phyloP scores from a whole-genome alignment of 257 asterid species.

The Solanum gracilifrons region DNA sequence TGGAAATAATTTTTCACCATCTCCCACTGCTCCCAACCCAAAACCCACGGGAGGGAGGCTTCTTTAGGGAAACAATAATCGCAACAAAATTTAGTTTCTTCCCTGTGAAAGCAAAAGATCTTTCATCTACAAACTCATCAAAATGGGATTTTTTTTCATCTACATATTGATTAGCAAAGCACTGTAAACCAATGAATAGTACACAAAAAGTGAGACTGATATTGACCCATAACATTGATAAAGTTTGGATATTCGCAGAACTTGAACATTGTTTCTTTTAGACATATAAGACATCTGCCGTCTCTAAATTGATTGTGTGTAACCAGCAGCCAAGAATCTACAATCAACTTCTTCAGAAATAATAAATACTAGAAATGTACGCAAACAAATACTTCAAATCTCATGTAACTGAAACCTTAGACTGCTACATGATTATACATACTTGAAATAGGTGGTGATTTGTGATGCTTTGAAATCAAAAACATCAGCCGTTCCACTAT shows the following conservation, averaged over 20 bases:
- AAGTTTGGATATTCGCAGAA: background rate
- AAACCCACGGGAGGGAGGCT: background rate
- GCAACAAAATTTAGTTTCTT: background rate
- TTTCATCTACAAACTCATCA: background rate
- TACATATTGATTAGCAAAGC: background rate
- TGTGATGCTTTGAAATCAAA: conserved; percentile 10
- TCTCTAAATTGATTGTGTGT: background rate
- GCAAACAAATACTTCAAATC: background rate
- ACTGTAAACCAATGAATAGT: background rate
- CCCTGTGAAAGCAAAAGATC: background rate
- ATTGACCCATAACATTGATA: background rate
- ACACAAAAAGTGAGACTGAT: background rate
- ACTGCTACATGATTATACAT: conserved; percentile 4
- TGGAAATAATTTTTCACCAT: background rate
- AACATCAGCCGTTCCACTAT: conserved; percentile 25
- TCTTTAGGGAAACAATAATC: background rate
- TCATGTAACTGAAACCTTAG: background rate
- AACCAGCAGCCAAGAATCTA: background rate
- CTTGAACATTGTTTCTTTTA: background rate
- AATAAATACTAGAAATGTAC: background rate
- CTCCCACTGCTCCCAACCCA: background rate
- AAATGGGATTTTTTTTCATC: background rate
- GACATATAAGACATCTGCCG: background rate
- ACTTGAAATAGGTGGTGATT: conserved; percentile 22
- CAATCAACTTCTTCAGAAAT: background rate